Conservation (phyloP, 495 filamentous ascomycete species). For the Aspergillus biplanus region DNA sequence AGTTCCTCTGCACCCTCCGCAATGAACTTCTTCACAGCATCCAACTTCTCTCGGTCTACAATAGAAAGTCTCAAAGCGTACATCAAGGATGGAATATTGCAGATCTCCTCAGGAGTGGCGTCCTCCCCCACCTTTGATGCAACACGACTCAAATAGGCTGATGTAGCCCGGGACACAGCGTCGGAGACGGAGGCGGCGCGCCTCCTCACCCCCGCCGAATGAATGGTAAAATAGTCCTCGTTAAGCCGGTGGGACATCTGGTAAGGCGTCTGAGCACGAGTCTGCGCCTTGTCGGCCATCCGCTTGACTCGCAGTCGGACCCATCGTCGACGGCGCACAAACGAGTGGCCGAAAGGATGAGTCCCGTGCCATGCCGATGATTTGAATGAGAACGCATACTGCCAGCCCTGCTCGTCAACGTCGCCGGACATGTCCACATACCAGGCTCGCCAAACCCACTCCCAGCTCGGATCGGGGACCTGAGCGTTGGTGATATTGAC, state of each 20-base stretch:
- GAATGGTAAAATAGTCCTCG: conserved; percentile 87
- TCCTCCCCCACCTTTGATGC: conserved; percentile 40
- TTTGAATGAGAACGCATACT: conserved; percentile 86
- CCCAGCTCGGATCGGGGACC: conserved; percentile 92
- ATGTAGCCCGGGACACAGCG: conserved; percentile 34
- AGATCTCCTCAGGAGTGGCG: conserved; percentile 57
- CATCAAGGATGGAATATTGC: conserved; percentile 68
- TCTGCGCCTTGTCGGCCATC: conserved; percentile 23
- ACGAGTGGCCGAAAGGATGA: conserved; percentile 89
- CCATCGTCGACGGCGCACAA: conserved; percentile 88
- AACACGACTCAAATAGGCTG: conserved; percentile 37
- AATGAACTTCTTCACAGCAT: conserved; percentile 77
- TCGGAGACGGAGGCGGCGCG: conserved; percentile 39
- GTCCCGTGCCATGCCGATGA: conserved; percentile 90
- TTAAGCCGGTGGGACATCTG: conserved; percentile 66
- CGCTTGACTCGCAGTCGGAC: conserved; percentile 76
- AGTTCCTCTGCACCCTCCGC: conserved; percentile 80
- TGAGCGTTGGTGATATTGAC: conserved; percentile 91
- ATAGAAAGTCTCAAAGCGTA: conserved; percentile 62
- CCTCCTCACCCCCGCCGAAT: conserved; percentile 47
- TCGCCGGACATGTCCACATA: conserved; percentile 88
- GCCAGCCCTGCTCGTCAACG: conserved; percentile 92
- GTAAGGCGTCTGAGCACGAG: conserved; percentile 34
- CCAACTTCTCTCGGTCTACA: conserved; percentile 90
- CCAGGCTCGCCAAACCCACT: conserved; percentile 95